Evolutionary conservation across 768 basidiomycete genomes (phyloP), one percentile per base, ranked within the genome.

Genomic region (Lactarius akahatsu): DNA sequence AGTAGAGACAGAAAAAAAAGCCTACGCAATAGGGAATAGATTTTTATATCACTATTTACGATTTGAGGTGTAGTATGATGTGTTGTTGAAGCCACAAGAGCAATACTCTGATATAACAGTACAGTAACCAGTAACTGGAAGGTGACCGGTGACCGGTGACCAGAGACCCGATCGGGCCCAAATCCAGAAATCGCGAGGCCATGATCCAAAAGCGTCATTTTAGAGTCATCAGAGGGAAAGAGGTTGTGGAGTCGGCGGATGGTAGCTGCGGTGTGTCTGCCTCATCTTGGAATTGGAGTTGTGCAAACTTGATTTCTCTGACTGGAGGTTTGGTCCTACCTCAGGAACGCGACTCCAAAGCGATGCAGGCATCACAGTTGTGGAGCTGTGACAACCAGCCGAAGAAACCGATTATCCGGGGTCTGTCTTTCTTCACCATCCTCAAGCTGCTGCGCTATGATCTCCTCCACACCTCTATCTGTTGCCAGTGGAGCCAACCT

Each of bases 321-420:
- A 26, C 38, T 13, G 38, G 38, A 11, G 40, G 9, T 30, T 2
- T 30, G 28, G 28, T 32, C 5, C 20, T 40, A 11, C 23, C 9
- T 58, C 38, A 40, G 36, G 36, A 36, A 40, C 57, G n/a, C 34
- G 4, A 40, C 57, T 58, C 57, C 57, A 58, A 58, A 8, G 30
- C 32, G 30, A 7, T 18, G 32, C 32, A 34, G 57, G n/a, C 47
- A 4, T 20, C 61, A 18, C 11, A 20, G 45, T 32, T 41, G 57
- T 62, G 65, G 65, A 43, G 65, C 50, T 23, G 43, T 23, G 43
- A 13, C 50, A 36, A 32, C 16, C 5, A 16, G 20, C 20, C 30
- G 10, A 11, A 28, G 28, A 18, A 32, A 13, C 28, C 1, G 8
- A 58, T 16, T 23, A 47, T 9, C 45, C 9, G 18, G 9, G 38